Conservation (phyloP, 2,329 filamentous ascomycete genomes). For the Xylariaceae sp. region DNA sequence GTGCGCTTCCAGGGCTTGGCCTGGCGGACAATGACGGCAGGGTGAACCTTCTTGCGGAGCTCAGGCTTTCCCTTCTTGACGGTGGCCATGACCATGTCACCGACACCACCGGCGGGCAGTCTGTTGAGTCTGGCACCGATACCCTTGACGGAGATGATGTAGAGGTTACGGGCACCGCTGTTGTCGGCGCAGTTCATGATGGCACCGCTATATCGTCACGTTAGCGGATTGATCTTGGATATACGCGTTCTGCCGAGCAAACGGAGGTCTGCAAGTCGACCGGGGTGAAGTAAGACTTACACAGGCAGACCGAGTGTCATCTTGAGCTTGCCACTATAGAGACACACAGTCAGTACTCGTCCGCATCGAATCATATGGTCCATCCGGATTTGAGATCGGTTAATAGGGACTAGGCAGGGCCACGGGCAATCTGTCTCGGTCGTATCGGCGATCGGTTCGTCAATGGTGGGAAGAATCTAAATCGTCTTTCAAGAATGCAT, state of each 20-base stretch:
- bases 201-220: slow-evolving; percentile 64
- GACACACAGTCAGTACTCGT: slow-evolving; percentile 9
- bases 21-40: slow-evolving; percentile 96
- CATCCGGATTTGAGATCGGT: neutral
- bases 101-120: slow-evolving; percentile 22
- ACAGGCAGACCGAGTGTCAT: slow-evolving; percentile 99
- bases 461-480: neutral
- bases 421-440: neutral
- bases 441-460: neutral
- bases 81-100: slow-evolving; percentile 26
- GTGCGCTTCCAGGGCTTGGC: slow-evolving; percentile 99
- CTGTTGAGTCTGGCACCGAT: slow-evolving; percentile 22
- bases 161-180: slow-evolving; percentile 16
- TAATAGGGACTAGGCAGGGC: neutral
- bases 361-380: neutral
- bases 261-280: slow-evolving; percentile 20
- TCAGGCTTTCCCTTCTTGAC: slow-evolving; percentile 78
- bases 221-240: slow-evolving; percentile 14
- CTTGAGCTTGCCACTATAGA: slow-evolving; percentile 90
- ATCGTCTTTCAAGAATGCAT: slow-evolving; percentile 3
- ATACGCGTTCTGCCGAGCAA: neutral
- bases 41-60: slow-evolving; percentile 99
- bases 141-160: slow-evolving; percentile 22
- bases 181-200: slow-evolving; percentile 91
- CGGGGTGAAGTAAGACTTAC: slow-evolving; percentile 56